Percentiles rank a stretch among this genome's conserved stretches.
Conservation (phyloP, 2,329 filamentous ascomycete genomes). For the Diaporthe citri region DNA sequence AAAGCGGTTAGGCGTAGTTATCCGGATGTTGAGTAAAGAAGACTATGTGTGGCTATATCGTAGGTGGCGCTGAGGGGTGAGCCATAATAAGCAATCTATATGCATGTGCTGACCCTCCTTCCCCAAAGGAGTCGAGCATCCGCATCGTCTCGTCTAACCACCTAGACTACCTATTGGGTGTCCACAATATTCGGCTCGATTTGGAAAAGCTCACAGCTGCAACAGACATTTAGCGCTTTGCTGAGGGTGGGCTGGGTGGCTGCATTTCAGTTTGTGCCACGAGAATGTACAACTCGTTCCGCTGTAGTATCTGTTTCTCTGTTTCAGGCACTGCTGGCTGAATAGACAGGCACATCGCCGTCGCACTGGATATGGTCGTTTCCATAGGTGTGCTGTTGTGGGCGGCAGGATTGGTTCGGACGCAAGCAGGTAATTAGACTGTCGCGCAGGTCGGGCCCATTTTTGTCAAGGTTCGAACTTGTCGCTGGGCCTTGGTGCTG, state of each 20-base stretch:
- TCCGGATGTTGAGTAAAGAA: not conserved
- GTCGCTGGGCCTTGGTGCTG: not conserved
- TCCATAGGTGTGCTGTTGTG: not conserved
- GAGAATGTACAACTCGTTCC: not conserved
- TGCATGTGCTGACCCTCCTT: not conserved
- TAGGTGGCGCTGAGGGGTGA: constrained; percentile 2
- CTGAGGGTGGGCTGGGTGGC: not conserved
- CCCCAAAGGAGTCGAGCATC: not conserved
- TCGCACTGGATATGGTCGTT: not conserved
- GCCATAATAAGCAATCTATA: not conserved
- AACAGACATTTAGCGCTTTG: not conserved
- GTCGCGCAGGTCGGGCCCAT: not conserved
- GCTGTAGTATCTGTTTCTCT: not conserved
- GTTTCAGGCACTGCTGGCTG: not conserved
- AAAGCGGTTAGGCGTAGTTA: not conserved
- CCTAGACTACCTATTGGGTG: not conserved
- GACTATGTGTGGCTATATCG: not conserved
- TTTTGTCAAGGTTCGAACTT: not conserved
- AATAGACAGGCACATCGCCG: no score
- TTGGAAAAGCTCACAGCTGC: not conserved
- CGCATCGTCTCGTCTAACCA: not conserved
- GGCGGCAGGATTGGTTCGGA: not conserved
- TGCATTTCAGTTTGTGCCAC: not conserved
- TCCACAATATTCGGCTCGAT: not conserved
- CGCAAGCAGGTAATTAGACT: not conserved